Percentiles rank a stretch among this genome's conserved stretches.
Evolutionary conservation across 192 early-diverging fungal genomes (phyloP).

Genomic region (Haplosporangium gracile): DNA sequence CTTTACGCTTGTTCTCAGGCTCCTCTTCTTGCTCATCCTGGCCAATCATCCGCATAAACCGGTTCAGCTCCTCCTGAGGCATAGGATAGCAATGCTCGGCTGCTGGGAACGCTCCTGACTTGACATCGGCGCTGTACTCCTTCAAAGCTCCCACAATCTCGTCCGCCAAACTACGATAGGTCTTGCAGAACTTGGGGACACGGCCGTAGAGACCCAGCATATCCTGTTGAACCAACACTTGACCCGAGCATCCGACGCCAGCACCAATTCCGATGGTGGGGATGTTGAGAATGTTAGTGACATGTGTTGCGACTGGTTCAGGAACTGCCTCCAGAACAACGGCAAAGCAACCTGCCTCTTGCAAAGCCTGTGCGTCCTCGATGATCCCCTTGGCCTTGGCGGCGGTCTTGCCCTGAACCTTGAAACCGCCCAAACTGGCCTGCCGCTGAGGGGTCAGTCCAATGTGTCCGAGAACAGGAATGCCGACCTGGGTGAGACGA

Average conservation of each 20-base stretch:
- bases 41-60: slow-evolving; percentile 57
- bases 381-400: slow-evolving; percentile 80
- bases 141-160: slow-evolving; percentile 78
- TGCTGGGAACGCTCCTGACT: slow-evolving; percentile 81
- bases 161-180: slow-evolving; percentile 82
- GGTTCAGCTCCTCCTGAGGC: slow-evolving; percentile 63
- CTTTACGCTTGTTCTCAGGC: background rate
- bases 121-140: slow-evolving; percentile 84
- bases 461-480: slow-evolving; percentile 97
- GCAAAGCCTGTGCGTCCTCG: slow-evolving; percentile 88
- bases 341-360: slow-evolving; percentile 91
- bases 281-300: slow-evolving; percentile 80
- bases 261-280: slow-evolving; percentile 99
- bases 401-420: slow-evolving; percentile 90
- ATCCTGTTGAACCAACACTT: slow-evolving; percentile 94
- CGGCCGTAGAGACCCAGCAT: slow-evolving; percentile 94
- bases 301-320: slow-evolving; percentile 83
- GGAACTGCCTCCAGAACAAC: slow-evolving; percentile 95
- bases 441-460: slow-evolving; percentile 96
- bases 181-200: slow-evolving; percentile 91
- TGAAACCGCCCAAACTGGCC: slow-evolving; percentile 87
- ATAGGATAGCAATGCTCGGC: slow-evolving; percentile 87
- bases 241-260: slow-evolving; percentile 87
- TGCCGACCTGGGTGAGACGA: slow-evolving; percentile 84
- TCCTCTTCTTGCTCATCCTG: slow-evolving; percentile 7